Base-by-base conservation (phyloP, 805 yeast species). In the Saccharomyces jurei region DNA sequence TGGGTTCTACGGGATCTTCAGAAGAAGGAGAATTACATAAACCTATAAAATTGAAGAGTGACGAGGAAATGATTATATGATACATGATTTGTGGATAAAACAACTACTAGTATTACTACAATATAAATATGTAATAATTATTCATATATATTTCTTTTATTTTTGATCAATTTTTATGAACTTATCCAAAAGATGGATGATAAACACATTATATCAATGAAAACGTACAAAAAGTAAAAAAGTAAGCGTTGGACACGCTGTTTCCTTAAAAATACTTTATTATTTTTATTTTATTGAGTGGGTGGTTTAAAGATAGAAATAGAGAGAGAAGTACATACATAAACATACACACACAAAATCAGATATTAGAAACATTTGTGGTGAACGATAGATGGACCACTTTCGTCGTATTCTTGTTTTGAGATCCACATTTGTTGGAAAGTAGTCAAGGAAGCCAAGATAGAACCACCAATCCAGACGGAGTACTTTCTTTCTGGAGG, bases 401-500 rank as follows among this genome's bases (percentile, higher is more conserved):
- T 89, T 83, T 94, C 99, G 86, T 94, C 99, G 87, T 94, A 94
- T 84, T 94, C 99, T 83, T 94, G 98, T 86, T 94, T 94, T 74
- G 98, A 91, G 88, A 94, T 90, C 99, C 99, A 94, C 98, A 94
- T 92, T 81, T 94, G 98, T 84, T 94, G 98, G 97, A 94, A 94
- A 77, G 99, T 94, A 61, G 97, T 89, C 76, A 94, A 86, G 58
- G 97, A 90, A 65, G 99, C 97, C 78, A 94, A 86, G 73, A 94
- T 94, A 69, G 98, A 94, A 81, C 99, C 99, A 84, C 99, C 99
- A 65, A 94, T 94, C 99, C 99, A 94, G 81, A 91, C 97, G 71
- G 96, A 88, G 87, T 88, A 94, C 80, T 94, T 94, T 80, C 99
- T 87, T 81, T 94, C 99, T 66, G 98, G 98, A 67, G 98, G 97